phyloP scores from a whole-genome alignment of 1,139 yeast genomes.

The Pichia sp. region DNA sequence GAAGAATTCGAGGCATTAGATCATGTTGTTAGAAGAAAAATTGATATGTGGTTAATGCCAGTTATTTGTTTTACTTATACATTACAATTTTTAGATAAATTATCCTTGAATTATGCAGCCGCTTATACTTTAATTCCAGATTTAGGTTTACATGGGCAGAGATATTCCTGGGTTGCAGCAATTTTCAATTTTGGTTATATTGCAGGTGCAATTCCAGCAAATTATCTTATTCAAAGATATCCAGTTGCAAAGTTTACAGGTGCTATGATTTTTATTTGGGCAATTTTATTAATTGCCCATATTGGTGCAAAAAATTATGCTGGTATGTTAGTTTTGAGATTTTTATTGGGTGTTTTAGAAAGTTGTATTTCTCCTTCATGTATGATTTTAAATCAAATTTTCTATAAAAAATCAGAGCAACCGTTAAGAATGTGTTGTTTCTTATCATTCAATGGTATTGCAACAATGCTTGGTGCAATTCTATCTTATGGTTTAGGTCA shows the following conservation, averaged over 20 bases:
- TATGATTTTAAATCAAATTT: slow-evolving; percentile 42
- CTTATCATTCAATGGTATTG: slow-evolving; percentile 47
- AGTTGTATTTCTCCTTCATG: slow-evolving; percentile 50
- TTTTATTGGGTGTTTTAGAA: slow-evolving; percentile 39
- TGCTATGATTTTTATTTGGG: slow-evolving; percentile 37
- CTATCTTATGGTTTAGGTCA: slow-evolving; percentile 24
- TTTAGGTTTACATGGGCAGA: slow-evolving; percentile 18
- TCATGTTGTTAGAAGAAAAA: slow-evolving; percentile 36
- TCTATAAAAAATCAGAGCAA: slow-evolving; percentile 46
- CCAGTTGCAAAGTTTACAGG: slow-evolving; percentile 39
- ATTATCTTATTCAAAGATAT: slow-evolving; percentile 29
- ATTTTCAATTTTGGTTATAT: slow-evolving; percentile 44
- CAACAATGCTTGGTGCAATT: slow-evolving; percentile 24
- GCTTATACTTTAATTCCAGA: slow-evolving; percentile 10
- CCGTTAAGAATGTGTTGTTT: slow-evolving; percentile 52
- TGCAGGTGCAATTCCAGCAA: slow-evolving; percentile 31
- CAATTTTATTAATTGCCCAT: slow-evolving; percentile 35
- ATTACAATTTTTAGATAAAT: slow-evolving; percentile 40
- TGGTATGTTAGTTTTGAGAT: slow-evolving; percentile 38
- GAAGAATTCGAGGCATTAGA: background rate
- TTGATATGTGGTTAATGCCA: slow-evolving; percentile 48
- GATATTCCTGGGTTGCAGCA: slow-evolving; percentile 41
- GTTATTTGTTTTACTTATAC: slow-evolving; percentile 41
- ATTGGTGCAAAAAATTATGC: slow-evolving; percentile 31
- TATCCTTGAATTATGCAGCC: slow-evolving; percentile 39